Evolutionary conservation across 805 yeast species (phyloP), one percentile per base, ranked within the genome.

Genomic region (Kuraishia piskuri): DNA sequence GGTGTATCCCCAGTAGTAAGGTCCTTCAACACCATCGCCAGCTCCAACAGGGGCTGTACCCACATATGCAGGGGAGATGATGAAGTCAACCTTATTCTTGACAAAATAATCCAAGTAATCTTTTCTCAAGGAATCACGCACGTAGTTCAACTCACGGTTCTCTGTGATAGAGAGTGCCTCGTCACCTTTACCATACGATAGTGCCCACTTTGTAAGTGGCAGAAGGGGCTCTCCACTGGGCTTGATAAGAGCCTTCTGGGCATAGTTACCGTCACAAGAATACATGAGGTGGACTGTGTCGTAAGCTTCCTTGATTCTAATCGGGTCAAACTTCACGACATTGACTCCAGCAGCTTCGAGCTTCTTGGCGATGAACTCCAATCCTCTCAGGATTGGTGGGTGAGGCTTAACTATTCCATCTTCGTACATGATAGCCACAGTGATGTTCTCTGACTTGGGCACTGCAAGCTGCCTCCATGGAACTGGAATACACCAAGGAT

Each of bases 1-100:
- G 2, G 90, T 84, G 71, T 86, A 86, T 1, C 89, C 84, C 89
- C 90, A 86, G 68, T 85, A 85, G 65, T 78, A 79, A 6, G 85
- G 77, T 51, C 72, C 72, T 2, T 67, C 68, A 51, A 62, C 60
- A 51, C 68, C 71, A 45, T 67, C 65, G 26, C 76, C 73, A 50
- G 77, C 79, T 22, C 86, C 80, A 52, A 75, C 76, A 48, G 90
- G 88, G n/a, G 94, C 89, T 51, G 82, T 83, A 57, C 85, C 84
- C 53, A 77, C 79, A 66, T 83, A 82, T 6, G 83, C 77, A 56
- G 92, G 91, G 51, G 86, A 77, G 48, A 87, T 67, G 55, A 87
- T 75, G 61, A 83, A 79, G 61, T 87, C 91, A 50, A 86, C 75
- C 52, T 76, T 75, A 62, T 82, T 73, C 22, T 75, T 66, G 55